Evolutionary conservation across 2,329 filamentous ascomycete species (phyloP).

Genomic region (Ascochyta koolunga): DNA sequence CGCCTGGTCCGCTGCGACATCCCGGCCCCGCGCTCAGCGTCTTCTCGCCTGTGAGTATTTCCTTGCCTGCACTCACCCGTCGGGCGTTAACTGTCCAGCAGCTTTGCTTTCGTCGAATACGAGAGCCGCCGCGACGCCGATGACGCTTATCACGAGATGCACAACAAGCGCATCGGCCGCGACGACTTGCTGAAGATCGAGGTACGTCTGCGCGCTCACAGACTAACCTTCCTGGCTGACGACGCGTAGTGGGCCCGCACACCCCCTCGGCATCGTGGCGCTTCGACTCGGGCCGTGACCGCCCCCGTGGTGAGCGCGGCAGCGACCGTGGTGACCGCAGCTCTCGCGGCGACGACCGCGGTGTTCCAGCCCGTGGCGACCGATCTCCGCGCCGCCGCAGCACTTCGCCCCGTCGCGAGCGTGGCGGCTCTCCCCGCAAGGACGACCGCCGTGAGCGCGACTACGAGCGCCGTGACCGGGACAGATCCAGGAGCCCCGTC

Average conservation of each 20-base stretch:
- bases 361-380: constrained; percentile 76
- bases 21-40: constrained; percentile 90
- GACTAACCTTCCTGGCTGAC: constrained; percentile 24
- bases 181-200: constrained; percentile 98
- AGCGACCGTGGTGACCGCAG: constrained; percentile 64
- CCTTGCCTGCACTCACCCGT: background rate
- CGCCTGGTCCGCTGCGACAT: constrained; percentile 98
- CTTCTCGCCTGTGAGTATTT: constrained; percentile 88
- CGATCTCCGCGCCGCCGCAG: constrained; percentile 62
- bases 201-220: constrained; percentile 60
- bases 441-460: constrained; percentile 71
- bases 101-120: constrained; percentile 99
- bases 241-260: constrained; percentile 89
- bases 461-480: constrained; percentile 71
- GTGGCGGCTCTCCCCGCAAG: constrained; percentile 75
- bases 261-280: constrained; percentile 98
- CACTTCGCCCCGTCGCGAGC: constrained; percentile 60
- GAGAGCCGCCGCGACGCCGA: constrained; percentile 98
- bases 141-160: constrained; percentile 99
- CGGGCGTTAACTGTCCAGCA: constrained; percentile 55
- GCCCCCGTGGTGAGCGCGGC: constrained; percentile 57
- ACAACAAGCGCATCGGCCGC: constrained; percentile 96
- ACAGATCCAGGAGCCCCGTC: constrained; percentile 68
- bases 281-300: constrained; percentile 77
- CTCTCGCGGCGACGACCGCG: constrained; percentile 72